phyloP scores from a whole-genome alignment of 495 filamentous ascomycete species.

The Annulohypoxylon nitens region DNA sequence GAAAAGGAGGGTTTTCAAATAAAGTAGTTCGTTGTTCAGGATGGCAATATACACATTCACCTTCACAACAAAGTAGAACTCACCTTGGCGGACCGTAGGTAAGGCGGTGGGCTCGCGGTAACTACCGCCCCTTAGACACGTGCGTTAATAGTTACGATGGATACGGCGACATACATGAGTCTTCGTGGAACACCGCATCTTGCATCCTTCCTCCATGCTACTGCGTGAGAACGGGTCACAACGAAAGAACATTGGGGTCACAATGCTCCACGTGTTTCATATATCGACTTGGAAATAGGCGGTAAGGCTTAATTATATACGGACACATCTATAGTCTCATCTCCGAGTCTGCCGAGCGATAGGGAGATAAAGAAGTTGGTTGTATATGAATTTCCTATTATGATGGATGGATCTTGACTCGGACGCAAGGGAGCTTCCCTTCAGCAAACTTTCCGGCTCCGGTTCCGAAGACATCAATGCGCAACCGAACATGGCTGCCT shows the following conservation, averaged over 20 bases:
- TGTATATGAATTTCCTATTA: neutral
- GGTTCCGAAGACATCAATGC: neutral
- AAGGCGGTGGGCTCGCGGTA: neutral
- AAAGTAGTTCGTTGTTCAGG: neutral
- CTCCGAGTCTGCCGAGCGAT: neutral
- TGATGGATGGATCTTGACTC: neutral
- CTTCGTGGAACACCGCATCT: neutral
- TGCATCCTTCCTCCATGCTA: neutral
- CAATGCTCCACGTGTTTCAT: slow-evolving; percentile 3
- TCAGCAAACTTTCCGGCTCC: neutral
- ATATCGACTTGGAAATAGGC: neutral
- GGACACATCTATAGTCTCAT: neutral
- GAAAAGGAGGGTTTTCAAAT: neutral
- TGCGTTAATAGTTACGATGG: slow-evolving; percentile 1
- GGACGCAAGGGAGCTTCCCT: slow-evolving; percentile 2
- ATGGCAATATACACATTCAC: neutral
- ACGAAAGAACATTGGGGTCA: neutral
- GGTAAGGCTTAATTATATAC: neutral
- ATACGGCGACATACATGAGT: neutral
- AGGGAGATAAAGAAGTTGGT: neutral
- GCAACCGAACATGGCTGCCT: neutral
- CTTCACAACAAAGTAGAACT: neutral
- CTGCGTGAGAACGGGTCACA: slow-evolving; percentile 1
- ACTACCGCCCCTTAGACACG: neutral
- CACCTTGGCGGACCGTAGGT: neutral